Base-by-base conservation (phyloP, 2,329 filamentous ascomycete genomes). In the Tricladium varicosporioides region DNA sequence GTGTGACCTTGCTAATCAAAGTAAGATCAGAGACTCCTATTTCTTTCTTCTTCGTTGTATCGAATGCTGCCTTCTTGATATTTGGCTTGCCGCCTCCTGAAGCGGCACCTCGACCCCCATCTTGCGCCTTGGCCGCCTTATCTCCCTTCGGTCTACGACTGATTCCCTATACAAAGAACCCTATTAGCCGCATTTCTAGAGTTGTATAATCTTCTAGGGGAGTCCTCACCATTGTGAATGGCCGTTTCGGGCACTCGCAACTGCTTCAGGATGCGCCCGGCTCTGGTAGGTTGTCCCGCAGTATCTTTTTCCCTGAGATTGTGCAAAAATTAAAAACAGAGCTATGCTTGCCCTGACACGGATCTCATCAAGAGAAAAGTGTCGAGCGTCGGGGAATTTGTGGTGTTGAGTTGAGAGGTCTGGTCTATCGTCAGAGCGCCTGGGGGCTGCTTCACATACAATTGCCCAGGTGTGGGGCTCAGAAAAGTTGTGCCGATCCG, bases 21-120 rank as follows among this genome's bases (percentile, higher is more conserved):
- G 94, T 99, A 72, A 99, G 82, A 80, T 99, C 94, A 54, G 94
- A 97, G 54, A 99, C 94, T 65, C 94, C 94, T 67, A 99, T 94
- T 76, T 99, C 92, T 83, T 96, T 97, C 86, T 97, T 99, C 83
- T 97, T 97, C 64, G 87, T 90, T 60, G 86, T 91, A 74, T 99
- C 94, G 76, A 95, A 99, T 60, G 90, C 91, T 62, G 94, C 94
- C 78, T 97, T 97, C 77, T 92, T 93, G 66, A 96, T 91, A 75
- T 90, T 91, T 61, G 85, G 68, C 57, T 71, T 70, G 36, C 65
- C 61, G 42, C 61, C 63, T 32, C 61, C 61, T 15, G 60, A 60
- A 11, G 59, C 60, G 16, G 59, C 63, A 42, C 54, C 59, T 44
- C 63, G 60, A 45, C 62, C 65, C 44, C 61, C 63, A 54, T 60